Evolutionary conservation across 495 filamentous ascomycete species (phyloP).

Genomic region (Trichocladium antarcticum): DNA sequence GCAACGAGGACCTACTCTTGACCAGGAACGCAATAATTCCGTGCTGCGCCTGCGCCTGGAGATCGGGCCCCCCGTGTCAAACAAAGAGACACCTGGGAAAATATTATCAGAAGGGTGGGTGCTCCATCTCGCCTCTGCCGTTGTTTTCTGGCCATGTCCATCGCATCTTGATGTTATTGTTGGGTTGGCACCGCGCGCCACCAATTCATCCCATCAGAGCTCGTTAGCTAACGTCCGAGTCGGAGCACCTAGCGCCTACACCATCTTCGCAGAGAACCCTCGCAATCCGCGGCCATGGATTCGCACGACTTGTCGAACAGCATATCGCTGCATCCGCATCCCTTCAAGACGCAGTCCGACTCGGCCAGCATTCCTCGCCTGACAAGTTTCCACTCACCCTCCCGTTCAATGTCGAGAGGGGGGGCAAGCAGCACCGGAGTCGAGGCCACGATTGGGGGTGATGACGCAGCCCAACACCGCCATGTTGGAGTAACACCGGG

Average conservation of each 20-base stretch:
- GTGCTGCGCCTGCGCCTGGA: constrained; percentile 1
- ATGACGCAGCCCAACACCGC: constrained; percentile 34
- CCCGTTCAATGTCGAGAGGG: constrained; percentile 19
- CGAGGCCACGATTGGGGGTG: constrained; percentile 37
- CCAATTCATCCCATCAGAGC: not conserved
- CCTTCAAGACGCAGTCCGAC: constrained; percentile 38
- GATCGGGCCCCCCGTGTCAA: too few species aligned
- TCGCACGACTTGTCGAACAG: constrained; percentile 29
- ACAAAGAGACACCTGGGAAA: not conserved
- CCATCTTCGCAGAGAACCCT: too few species aligned
- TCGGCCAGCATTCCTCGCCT: constrained; percentile 12
- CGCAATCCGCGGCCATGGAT: constrained; percentile 13
- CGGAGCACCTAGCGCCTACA: too few species aligned
- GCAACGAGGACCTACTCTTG: not conserved
- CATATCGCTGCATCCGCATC: constrained; percentile 36
- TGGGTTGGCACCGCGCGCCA: not conserved
- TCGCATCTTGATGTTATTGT: not conserved
- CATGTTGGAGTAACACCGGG: constrained; percentile 26
- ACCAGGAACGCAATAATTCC: not conserved
- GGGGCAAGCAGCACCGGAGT: constrained; percentile 34
- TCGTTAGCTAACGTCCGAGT: not conserved
- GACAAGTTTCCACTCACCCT: constrained; percentile 1
- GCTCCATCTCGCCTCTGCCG: not conserved
- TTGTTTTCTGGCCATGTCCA: not conserved
- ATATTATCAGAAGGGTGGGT: constrained; percentile 1